These are phyloP conservation scores for Claviceps digitariae DNA, from an alignment of 2,329 filamentous ascomycete species.

Conservation along the genomic window DNA sequence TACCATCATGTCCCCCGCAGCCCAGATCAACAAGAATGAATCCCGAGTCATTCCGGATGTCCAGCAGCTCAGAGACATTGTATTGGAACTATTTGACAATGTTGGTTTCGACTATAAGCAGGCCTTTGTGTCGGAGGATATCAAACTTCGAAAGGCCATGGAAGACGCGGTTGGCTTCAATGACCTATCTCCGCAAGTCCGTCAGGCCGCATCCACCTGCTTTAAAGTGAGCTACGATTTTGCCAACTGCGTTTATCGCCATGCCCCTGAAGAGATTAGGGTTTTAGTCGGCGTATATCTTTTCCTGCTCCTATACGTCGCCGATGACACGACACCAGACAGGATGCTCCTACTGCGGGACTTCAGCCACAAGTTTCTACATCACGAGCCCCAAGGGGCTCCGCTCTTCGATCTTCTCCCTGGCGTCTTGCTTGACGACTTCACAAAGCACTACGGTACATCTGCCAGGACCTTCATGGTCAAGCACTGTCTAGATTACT, in stretches of 20 bases:
- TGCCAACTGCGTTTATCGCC: neutral
- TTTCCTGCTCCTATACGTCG: neutral
- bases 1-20: too few relatives aligned
- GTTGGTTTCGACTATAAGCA: neutral
- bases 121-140: neutral
- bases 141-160: neutral
- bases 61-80: neutral
- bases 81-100: neutral
- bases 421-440: neutral
- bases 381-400: neutral
- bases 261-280: neutral
- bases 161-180: neutral
- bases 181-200: neutral
- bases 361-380: neutral
- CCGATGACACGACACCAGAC: neutral
- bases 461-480: neutral
- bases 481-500: neutral
- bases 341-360: neutral
- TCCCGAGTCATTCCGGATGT: neutral
- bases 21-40: neutral
- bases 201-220: neutral
- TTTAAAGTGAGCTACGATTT: neutral
- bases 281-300: neutral
- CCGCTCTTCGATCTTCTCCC: neutral
- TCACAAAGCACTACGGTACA: neutral